Percentiles rank a stretch among this genome's conserved stretches.
phyloP scores from a whole-genome alignment of 352 stramenopile genomes.

The Globisporangium uncinulatum region DNA sequence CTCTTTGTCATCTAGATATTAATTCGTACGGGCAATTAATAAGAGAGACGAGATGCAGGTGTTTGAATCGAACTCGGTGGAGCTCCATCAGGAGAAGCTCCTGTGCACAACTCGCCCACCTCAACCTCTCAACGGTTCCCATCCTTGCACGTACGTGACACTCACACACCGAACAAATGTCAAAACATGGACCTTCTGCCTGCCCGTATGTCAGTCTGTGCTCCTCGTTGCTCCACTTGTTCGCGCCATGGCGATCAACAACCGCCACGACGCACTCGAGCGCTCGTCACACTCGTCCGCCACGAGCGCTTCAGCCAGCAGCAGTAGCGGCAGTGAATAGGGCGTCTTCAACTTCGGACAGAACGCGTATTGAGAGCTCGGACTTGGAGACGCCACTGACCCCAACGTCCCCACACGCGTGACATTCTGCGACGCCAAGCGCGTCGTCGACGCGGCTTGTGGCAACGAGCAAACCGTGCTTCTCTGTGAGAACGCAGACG shows the following conservation, averaged over 20 bases:
- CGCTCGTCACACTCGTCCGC: not conserved
- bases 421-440: constrained; percentile 22
- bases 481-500: constrained; percentile 64
- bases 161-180: too few species aligned
- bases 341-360: constrained; percentile 57
- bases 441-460: constrained; percentile 77
- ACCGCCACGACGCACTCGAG: constrained; percentile 9
- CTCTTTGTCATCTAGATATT: too few species aligned
- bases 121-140: too few species aligned
- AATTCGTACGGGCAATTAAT: too few species aligned
- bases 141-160: too few species aligned
- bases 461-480: constrained; percentile 91
- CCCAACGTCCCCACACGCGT: constrained; percentile 54
- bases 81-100: too few species aligned
- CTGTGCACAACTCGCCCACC: too few species aligned
- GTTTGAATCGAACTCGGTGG: too few species aligned
- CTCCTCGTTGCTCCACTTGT: not conserved
- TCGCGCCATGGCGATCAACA: constrained; percentile 10
- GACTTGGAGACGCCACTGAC: constrained; percentile 70
- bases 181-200: too few species aligned
- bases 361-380: constrained; percentile 92
- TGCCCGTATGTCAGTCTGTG: too few species aligned
- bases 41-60: too few species aligned
- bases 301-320: not conserved
- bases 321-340: not conserved